phyloP scores from a whole-genome alignment of 2,329 filamentous ascomycete genomes.

The Monilinia polystroma region DNA sequence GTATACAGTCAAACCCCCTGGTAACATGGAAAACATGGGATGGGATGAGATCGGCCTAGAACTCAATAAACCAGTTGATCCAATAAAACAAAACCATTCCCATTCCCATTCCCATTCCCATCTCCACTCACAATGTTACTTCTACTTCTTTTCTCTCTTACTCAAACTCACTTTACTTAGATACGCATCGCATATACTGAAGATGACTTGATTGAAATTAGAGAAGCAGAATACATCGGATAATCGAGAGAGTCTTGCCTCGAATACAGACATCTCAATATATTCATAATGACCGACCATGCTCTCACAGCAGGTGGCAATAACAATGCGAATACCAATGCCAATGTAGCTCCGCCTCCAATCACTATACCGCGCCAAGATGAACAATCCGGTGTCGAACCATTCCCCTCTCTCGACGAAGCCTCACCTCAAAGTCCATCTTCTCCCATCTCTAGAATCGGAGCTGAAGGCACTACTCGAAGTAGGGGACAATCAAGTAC shows the following conservation, averaged over 20 bases:
- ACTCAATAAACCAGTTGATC: neutral
- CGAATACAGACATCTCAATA: neutral
- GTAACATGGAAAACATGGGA: neutral
- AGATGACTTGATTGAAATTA: conserved; percentile 5
- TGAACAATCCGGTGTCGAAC: conserved; percentile 21
- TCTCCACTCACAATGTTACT: neutral
- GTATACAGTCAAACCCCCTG: neutral
- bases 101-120: neutral
- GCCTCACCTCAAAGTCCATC: conserved; percentile 10
- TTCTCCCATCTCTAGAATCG: conserved; percentile 17
- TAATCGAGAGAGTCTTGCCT: neutral
- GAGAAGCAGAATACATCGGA: neutral
- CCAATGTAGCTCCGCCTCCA: conserved; percentile 8
- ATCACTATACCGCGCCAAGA: neutral
- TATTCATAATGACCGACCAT: conserved; percentile 7
- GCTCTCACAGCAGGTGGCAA: neutral
- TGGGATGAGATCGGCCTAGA: neutral
- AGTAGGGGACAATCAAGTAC: conserved; percentile 28
- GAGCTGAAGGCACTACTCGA: conserved; percentile 25
- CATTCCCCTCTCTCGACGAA: conserved; percentile 26
- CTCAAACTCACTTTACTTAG: neutral
- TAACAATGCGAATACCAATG: neutral
- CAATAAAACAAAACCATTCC: neutral
- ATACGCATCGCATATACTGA: neutral
- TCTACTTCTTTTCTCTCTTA: neutral